Percentiles rank a stretch among this genome's conserved stretches.
phyloP scores from a whole-genome alignment of 2,329 filamentous ascomycete genomes.

The Pseudocercospora fuligena region DNA sequence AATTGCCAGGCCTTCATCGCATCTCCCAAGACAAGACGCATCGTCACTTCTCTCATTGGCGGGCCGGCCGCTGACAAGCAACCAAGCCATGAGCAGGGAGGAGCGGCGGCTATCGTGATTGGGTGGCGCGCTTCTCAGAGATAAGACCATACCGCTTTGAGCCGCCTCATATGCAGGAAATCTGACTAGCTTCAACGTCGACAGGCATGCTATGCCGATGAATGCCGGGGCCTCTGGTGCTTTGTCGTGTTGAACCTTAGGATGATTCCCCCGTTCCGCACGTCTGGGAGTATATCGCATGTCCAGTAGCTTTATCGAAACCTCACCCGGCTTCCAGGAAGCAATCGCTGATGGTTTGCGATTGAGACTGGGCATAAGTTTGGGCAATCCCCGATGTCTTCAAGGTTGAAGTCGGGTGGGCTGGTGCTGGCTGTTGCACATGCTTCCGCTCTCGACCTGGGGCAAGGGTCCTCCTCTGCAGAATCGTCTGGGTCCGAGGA shows the following conservation, averaged over 20 bases:
- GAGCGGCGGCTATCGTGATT: background rate
- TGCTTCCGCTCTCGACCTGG: background rate
- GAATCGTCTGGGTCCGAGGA: background rate
- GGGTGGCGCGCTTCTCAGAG: background rate
- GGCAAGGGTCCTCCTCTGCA: background rate
- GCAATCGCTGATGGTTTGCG: background rate
- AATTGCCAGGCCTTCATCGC: background rate
- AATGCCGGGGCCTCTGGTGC: conserved; percentile 2
- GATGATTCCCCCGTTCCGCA: background rate
- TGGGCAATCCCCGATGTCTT: background rate
- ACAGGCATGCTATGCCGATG: conserved; percentile 8
- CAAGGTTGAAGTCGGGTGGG: background rate
- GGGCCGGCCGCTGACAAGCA: background rate
- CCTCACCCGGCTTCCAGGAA: background rate
- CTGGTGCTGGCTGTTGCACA: background rate
- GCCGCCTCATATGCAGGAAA: background rate
- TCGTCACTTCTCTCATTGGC: background rate
- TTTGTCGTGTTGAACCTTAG: background rate
- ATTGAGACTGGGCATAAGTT: background rate
- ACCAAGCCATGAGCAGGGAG: background rate
- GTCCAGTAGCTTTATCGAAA: background rate
- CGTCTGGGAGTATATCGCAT: background rate
- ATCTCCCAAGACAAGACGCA: no score
- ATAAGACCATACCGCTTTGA: conserved; percentile 10
- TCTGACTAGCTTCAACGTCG: background rate